phyloP scores from a whole-genome alignment of 2,329 filamentous ascomycete genomes.

The Colletotrichum cordylinicola region DNA sequence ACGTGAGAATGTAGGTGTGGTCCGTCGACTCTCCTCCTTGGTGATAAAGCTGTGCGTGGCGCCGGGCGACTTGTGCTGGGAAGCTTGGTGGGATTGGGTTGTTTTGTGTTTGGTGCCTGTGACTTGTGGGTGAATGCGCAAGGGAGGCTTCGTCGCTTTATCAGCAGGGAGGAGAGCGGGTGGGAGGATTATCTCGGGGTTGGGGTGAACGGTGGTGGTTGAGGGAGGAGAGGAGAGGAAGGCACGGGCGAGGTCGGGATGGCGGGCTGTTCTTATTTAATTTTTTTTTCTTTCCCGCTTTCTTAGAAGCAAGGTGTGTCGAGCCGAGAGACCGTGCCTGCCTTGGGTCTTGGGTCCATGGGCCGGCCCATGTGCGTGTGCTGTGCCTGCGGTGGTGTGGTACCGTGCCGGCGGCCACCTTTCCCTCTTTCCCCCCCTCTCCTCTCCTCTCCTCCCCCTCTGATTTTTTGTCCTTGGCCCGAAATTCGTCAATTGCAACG shows the following conservation, averaged over 20 bases:
- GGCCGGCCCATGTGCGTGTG: not conserved
- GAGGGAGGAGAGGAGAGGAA: not conserved
- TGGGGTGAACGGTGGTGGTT: not conserved
- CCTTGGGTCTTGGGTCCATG: not conserved
- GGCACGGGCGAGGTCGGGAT: not conserved
- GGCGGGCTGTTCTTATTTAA: conserved; percentile 10
- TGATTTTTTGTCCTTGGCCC: not conserved
- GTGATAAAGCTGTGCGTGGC: conserved; percentile 12
- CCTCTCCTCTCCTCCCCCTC: not conserved
- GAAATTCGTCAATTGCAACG: not conserved
- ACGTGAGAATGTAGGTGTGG: not conserved
- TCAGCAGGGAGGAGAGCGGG: conserved; percentile 20
- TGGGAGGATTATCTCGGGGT: not conserved
- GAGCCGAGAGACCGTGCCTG: conserved; percentile 9
- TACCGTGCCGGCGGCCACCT: not conserved
- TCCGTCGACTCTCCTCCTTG: conserved; percentile 18
- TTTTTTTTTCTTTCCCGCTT: not conserved
- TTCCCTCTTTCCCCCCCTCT: not conserved
- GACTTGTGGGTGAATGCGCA: not conserved
- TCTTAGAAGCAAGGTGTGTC: not conserved
- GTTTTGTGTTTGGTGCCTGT: not conserved
- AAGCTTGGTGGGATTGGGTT: not conserved
- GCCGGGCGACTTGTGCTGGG: conserved; percentile 6
- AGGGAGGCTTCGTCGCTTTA: conserved; percentile 5
- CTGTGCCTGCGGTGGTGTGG: not conserved